phyloP scores from a whole-genome alignment of 2,329 filamentous ascomycete species.

The Penicillium brasilianum region DNA sequence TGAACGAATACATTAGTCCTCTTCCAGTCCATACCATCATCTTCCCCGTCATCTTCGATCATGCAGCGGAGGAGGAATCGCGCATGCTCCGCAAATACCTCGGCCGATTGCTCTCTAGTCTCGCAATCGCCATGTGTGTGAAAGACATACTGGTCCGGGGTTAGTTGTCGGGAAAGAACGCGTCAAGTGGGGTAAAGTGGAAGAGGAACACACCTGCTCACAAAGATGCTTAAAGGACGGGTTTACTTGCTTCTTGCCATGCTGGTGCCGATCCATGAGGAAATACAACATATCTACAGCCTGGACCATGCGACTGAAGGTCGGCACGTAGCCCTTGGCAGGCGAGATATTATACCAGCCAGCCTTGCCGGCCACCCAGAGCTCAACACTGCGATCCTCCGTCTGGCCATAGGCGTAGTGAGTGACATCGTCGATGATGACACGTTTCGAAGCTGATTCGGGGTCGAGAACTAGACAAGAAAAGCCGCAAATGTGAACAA shows the following conservation, averaged over 20 bases:
- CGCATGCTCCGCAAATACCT: constrained; percentile 53
- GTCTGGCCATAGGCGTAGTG: constrained; percentile 57
- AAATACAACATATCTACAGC: constrained; percentile 66
- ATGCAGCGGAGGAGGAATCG: constrained; percentile 54
- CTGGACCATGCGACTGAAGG: constrained; percentile 62
- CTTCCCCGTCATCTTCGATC: constrained; percentile 51
- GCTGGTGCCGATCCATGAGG: constrained; percentile 61
- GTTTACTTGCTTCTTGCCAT: constrained; percentile 42
- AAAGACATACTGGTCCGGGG: constrained; percentile 44
- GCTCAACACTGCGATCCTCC: constrained; percentile 59
- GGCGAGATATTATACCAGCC: constrained; percentile 67
- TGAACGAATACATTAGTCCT: constrained; percentile 51
- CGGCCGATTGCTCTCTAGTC: constrained; percentile 53
- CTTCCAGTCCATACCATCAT: constrained; percentile 51
- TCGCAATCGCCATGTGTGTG: constrained; percentile 50
- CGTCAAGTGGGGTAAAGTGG: not conserved
- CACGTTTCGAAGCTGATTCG: constrained; percentile 47
- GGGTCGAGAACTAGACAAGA: constrained; percentile 42
- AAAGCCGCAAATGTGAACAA: constrained; percentile 10
- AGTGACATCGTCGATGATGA: constrained; percentile 55
- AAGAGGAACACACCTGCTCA: constrained; percentile 43
- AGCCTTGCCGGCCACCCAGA: constrained; percentile 67
- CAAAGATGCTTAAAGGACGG: constrained; percentile 46
- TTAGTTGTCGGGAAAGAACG: constrained; percentile 10
- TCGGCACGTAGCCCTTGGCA: constrained; percentile 56